phyloP scores from a whole-genome alignment of 805 yeast species.

The Saccharomyces paradoxus region DNA sequence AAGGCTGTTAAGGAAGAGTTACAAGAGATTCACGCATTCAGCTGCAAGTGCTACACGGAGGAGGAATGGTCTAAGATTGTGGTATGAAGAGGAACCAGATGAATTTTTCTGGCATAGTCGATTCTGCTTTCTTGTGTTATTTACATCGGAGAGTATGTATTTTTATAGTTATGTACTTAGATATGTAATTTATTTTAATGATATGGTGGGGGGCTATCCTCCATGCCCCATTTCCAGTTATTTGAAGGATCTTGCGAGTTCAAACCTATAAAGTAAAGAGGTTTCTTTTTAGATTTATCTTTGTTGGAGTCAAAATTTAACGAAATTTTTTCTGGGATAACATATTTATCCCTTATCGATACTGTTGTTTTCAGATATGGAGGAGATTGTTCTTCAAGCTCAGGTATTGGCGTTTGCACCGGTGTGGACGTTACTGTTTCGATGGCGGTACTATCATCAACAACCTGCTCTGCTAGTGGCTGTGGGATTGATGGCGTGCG shows the following conservation, averaged over 20 bases:
- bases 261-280: neutral
- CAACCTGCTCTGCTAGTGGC: neutral
- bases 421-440: neutral
- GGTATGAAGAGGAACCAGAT: slow-evolving; percentile 4
- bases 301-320: neutral
- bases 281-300: neutral
- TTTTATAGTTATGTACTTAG: neutral
- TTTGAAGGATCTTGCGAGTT: neutral
- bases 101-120: neutral
- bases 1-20: slow-evolving; percentile 74
- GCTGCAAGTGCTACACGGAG: slow-evolving; percentile 81
- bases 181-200: neutral
- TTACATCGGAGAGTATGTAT: neutral
- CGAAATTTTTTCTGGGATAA: neutral
- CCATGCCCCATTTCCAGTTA: slow-evolving; percentile 21
- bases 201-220: slow-evolving; percentile 26
- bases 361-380: neutral
- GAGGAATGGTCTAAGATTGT: slow-evolving; percentile 66
- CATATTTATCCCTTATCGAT: neutral
- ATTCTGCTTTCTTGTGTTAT: neutral
- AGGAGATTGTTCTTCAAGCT: neutral
- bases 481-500: neutral
- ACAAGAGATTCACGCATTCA: slow-evolving; percentile 84
- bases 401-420: neutral
- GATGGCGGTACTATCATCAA: neutral